These are phyloP conservation scores for Singerocomus inundabilis DNA, from an alignment of 1,284 basidiomycete genomes.

Conservation along the genomic window DNA sequence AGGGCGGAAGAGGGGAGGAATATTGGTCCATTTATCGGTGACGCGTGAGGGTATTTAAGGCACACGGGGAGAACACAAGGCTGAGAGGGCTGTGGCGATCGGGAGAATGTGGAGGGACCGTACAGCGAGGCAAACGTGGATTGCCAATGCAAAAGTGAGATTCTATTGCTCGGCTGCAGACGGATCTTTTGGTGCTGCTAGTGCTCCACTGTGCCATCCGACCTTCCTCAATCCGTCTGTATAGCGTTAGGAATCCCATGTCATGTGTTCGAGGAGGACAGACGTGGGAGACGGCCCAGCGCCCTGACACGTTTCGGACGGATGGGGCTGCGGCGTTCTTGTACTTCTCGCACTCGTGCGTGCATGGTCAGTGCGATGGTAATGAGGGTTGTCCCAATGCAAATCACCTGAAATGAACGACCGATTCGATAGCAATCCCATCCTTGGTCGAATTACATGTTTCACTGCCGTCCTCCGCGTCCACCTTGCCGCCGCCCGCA, in stretches of 20 bases:
- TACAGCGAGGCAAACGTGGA: slow-evolving; percentile 25
- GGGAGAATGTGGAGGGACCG: slow-evolving; percentile 12
- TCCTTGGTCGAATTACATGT: too few relatives aligned
- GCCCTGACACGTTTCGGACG: not conserved
- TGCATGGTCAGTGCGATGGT: too few relatives aligned
- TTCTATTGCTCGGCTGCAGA: not conserved
- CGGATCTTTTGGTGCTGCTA: not conserved
- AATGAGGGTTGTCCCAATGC: too few relatives aligned
- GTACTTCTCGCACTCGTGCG: too few relatives aligned
- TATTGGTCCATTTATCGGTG: slow-evolving; percentile 13
- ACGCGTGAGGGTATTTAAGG: slow-evolving; percentile 31
- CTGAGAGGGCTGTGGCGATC: slow-evolving; percentile 10
- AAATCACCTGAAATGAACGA: slow-evolving; percentile 12
- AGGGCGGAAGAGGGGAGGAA: slow-evolving; percentile 4
- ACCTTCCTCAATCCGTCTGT: not conserved
- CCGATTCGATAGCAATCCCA: too few relatives aligned
- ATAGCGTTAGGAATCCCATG: not conserved
- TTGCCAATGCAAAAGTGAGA: not conserved
- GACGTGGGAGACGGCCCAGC: not conserved
- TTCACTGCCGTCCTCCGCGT: too few relatives aligned
- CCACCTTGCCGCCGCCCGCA: too few relatives aligned
- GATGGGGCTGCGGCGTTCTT: too few relatives aligned
- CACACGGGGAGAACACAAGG: slow-evolving; percentile 11
- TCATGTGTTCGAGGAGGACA: not conserved
- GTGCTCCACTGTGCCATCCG: too few relatives aligned